Evolutionary conservation across 306 rosid genomes (phyloP).

Genomic region (Arachis hypogaea): DNA sequence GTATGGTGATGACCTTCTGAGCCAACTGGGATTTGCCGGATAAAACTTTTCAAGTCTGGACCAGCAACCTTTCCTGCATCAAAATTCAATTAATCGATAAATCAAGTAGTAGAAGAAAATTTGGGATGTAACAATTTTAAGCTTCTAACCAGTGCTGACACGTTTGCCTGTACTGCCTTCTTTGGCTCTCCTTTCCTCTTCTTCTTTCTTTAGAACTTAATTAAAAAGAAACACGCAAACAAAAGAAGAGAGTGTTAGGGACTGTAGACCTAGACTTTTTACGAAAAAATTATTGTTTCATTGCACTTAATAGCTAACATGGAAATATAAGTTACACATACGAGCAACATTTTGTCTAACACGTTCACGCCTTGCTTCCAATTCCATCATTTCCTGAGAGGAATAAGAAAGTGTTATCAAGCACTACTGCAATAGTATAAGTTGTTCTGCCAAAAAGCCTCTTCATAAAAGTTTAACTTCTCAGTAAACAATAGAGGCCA

Average conservation of each 20-base stretch:
- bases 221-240: conserved; percentile 19
- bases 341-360: conserved; percentile 84
- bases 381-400: conserved; percentile 74
- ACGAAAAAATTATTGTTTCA: conserved; percentile 6
- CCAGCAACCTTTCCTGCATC: conserved; percentile 61
- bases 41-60: conserved; percentile 85
- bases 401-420: conserved; percentile 35
- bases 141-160: conserved; percentile 58
- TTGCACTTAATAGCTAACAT: conserved; percentile 24
- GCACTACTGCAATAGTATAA: conserved; percentile 14
- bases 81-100: conserved; percentile 33
- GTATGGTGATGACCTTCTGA: conserved; percentile 63
- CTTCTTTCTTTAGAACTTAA: conserved; percentile 89
- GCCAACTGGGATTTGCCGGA: conserved; percentile 69
- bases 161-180: conserved; percentile 60
- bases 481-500: conserved; percentile 11
- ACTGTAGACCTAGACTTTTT: conserved; percentile 25
- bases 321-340: conserved; percentile 50
- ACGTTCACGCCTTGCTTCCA: conserved; percentile 88
- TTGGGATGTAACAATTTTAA: conserved; percentile 13
- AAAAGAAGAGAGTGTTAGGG: conserved; percentile 22
- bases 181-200: conserved; percentile 73
- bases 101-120: conserved; percentile 17
- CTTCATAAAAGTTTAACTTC: conserved; percentile 8
- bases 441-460: not conserved